Evolutionary conservation across 1,284 basidiomycete genomes (phyloP).

Genomic region (Tetrapyrgos nigripes): DNA sequence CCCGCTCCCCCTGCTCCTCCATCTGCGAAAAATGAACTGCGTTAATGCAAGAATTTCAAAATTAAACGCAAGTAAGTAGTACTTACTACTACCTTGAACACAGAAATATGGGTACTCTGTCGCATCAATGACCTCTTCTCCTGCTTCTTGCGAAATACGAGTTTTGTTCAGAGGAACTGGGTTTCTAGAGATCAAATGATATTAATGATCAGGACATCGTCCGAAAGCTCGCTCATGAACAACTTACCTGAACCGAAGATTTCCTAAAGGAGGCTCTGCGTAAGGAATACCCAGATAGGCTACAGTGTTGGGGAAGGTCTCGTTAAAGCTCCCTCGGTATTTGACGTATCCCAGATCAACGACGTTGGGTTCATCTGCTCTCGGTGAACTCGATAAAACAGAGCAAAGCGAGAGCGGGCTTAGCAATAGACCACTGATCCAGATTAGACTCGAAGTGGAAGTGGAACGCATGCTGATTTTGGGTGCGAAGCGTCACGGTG

Average conservation of each 20-base stretch:
- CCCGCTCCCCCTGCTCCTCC: conserved; percentile 65
- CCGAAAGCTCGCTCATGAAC: too few species aligned
- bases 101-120: conserved; percentile 61
- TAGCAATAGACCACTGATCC: too few species aligned
- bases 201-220: too few species aligned
- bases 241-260: conserved; percentile 56
- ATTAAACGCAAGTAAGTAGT: conserved; percentile 5
- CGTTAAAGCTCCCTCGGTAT: conserved; percentile 59
- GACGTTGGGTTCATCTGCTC: too few species aligned
- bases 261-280: conserved; percentile 58
- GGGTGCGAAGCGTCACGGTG: too few species aligned
- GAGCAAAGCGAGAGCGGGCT: too few species aligned
- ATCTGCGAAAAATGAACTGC: conserved; percentile 26
- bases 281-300: conserved; percentile 64
- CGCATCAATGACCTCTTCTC: conserved; percentile 50
- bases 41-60: not conserved
- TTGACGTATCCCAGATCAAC: conserved; percentile 57
- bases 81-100: conserved; percentile 61
- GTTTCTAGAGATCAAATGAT: too few species aligned
- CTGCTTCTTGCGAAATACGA: conserved; percentile 39
- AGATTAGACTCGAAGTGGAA: too few species aligned
- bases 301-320: conserved; percentile 56
- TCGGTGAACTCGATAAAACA: too few species aligned
- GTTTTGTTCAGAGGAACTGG: conserved; percentile 52
- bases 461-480: too few species aligned